A percentile compares a stretch with the other conserved stretches of the same genome.
These are phyloP conservation scores for Blastobotrys parvus DNA, from an alignment of 805 yeast genomes.

Conservation along the genomic window DNA sequence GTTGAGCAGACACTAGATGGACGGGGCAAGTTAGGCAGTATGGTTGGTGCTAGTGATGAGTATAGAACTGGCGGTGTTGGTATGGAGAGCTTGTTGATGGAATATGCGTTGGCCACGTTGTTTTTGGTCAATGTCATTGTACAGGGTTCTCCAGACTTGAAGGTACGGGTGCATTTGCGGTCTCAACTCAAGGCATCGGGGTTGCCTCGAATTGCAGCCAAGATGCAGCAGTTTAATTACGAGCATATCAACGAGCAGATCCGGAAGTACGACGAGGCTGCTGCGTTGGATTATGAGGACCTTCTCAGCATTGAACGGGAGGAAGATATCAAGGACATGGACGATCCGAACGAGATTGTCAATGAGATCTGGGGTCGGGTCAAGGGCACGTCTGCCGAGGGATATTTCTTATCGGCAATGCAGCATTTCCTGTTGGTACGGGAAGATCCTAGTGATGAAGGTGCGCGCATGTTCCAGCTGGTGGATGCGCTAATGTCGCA, in stretches of 20 bases:
- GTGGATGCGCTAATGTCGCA: conserved; percentile 59
- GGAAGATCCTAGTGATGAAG: conserved; percentile 32
- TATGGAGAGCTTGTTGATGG: conserved; percentile 56
- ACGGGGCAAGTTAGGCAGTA: conserved; percentile 80
- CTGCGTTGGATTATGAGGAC: conserved; percentile 48
- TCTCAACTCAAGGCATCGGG: conserved; percentile 53
- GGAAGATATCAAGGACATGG: conserved; percentile 46
- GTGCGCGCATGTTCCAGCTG: conserved; percentile 46
- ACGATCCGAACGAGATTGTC: conserved; percentile 65
- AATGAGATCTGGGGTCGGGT: conserved; percentile 50
- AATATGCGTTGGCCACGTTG: conserved; percentile 64
- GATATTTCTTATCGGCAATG: conserved; percentile 50
- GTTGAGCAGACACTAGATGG: conserved; percentile 70
- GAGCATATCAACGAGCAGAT: conserved; percentile 61
- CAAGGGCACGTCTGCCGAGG: conserved; percentile 50
- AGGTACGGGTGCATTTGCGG: conserved; percentile 46
- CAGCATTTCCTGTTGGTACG: conserved; percentile 53
- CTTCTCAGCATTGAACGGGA: conserved; percentile 31
- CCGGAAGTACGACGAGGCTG: conserved; percentile 47
- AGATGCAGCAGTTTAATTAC: conserved; percentile 44
- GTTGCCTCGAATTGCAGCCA: conserved; percentile 41
- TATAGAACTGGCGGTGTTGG: conserved; percentile 42
- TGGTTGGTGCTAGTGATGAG: conserved; percentile 89
- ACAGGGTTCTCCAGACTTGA: conserved; percentile 25
- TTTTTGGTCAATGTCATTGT: conserved; percentile 58